Percentiles rank a stretch among this genome's conserved stretches.
Conservation (phyloP, 208 protist species). For the Borovskyia barvae region DNA sequence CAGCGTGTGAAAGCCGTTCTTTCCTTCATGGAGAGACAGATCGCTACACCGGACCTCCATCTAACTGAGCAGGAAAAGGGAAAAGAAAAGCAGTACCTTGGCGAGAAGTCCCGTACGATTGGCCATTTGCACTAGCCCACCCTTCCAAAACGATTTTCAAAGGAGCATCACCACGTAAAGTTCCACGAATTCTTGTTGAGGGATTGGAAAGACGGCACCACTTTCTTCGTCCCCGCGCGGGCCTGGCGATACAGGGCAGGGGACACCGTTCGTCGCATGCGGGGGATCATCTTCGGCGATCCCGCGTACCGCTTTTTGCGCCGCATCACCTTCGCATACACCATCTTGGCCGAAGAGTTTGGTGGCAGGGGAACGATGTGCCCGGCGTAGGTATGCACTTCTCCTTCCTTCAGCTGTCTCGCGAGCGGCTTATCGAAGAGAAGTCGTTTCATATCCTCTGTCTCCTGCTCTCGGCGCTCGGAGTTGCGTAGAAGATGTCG, state of each 20-base stretch:
- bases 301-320: constrained; percentile 65
- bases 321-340: constrained; percentile 71
- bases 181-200: constrained; percentile 85
- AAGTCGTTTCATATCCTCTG: constrained; percentile 35
- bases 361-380: constrained; percentile 80
- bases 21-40: too few species aligned
- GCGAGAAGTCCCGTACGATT: neutral
- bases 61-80: too few species aligned
- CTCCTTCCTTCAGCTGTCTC: constrained; percentile 53
- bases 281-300: constrained; percentile 41
- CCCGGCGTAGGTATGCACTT: constrained; percentile 65
- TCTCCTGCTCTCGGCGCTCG: constrained; percentile 49
- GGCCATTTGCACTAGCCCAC: too few species aligned
- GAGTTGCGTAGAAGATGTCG: constrained; percentile 72
- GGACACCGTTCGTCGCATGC: constrained; percentile 35
- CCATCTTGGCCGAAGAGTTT: constrained; percentile 53
- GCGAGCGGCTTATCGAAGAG: constrained; percentile 78
- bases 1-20: too few species aligned
- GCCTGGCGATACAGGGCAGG: constrained; percentile 1
- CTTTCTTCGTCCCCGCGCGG: neutral
- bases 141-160: too few species aligned
- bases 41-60: too few species aligned
- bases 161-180: constrained; percentile 88
- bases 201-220: constrained; percentile 51
- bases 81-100: neutral